A percentile compares a stretch with the other conserved stretches of the same genome.
Conservation (phyloP, 2,329 filamentous ascomycete genomes). For the Nothomitra cinnamomea region DNA sequence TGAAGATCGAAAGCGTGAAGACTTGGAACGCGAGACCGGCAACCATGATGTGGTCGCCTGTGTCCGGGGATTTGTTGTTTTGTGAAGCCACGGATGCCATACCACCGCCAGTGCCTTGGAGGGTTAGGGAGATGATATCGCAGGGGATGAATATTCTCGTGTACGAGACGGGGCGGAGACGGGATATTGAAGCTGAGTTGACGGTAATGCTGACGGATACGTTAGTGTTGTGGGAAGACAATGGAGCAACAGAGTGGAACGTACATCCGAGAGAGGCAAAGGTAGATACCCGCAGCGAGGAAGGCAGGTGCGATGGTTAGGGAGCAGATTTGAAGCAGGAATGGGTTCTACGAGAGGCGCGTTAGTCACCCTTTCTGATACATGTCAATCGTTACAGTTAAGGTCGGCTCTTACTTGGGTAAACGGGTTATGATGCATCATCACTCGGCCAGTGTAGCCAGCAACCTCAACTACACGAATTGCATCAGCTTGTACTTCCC, state of each 20-base stretch:
- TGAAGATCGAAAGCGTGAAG: constrained; percentile 37
- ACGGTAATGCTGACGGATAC: constrained; percentile 9
- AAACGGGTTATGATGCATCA: constrained; percentile 37
- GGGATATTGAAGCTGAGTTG: constrained; percentile 8
- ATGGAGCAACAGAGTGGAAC: too few species aligned
- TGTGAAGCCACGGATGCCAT: constrained; percentile 28
- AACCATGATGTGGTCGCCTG: constrained; percentile 44
- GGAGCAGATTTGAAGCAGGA: constrained; percentile 29
- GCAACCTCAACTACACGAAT: constrained; percentile 25
- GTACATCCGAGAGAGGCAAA: constrained; percentile 30
- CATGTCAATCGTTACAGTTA: too few species aligned
- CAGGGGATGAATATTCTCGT: constrained; percentile 38
- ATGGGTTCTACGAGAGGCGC: neutral
- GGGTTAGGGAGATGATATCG: constrained; percentile 41
- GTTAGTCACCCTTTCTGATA: too few species aligned
- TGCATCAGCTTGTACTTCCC: too few species aligned
- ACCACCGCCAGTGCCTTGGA: constrained; percentile 42
- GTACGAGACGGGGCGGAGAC: constrained; percentile 12
- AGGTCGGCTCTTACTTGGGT: too few species aligned
- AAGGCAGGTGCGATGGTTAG: constrained; percentile 40
- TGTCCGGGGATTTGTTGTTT: constrained; percentile 19
- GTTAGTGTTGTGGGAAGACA: too few species aligned
- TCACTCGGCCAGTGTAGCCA: constrained; percentile 38
- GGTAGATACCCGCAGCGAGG: constrained; percentile 36
- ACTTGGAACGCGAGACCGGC: constrained; percentile 46